phyloP scores from a whole-genome alignment of 75 land plant species.

The Sequoia sempervirens region DNA sequence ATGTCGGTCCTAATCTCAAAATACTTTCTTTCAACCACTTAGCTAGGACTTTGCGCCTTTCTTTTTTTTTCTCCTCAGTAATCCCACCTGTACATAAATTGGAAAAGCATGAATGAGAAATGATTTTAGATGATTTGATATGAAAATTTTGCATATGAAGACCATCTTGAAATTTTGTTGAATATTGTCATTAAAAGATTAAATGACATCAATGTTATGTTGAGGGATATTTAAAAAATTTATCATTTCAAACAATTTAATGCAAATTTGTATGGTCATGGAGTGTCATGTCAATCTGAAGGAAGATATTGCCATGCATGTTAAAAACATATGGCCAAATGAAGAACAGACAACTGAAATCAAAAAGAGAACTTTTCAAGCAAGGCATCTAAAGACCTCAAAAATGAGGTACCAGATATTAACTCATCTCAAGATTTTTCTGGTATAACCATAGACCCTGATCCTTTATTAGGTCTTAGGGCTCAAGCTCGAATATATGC shows the following conservation, averaged over 20 bases:
- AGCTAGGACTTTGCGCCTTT: constrained; percentile 72
- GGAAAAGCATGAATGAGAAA: background rate
- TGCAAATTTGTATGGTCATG: background rate
- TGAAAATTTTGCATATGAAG: background rate
- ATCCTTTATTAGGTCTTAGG: background rate
- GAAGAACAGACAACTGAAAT: background rate
- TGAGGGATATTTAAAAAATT: background rate
- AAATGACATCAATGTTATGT: background rate
- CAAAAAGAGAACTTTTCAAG: background rate
- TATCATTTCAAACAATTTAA: background rate
- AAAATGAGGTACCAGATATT: background rate
- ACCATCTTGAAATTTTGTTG: background rate
- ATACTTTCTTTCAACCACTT: constrained; percentile 96
- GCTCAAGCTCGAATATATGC: background rate
- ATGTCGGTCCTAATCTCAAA: constrained; percentile 92
- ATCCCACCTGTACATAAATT: constrained; percentile 65
- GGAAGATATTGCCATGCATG: background rate
- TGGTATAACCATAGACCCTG: background rate
- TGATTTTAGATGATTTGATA: background rate
- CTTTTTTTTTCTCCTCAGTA: constrained; percentile 78
- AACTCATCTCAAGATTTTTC: background rate
- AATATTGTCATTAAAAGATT: background rate
- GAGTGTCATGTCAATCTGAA: background rate
- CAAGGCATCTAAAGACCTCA: background rate
- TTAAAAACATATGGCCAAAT: background rate